Conservation (phyloP, 306 rosid species). For the Vigna mungo region DNA sequence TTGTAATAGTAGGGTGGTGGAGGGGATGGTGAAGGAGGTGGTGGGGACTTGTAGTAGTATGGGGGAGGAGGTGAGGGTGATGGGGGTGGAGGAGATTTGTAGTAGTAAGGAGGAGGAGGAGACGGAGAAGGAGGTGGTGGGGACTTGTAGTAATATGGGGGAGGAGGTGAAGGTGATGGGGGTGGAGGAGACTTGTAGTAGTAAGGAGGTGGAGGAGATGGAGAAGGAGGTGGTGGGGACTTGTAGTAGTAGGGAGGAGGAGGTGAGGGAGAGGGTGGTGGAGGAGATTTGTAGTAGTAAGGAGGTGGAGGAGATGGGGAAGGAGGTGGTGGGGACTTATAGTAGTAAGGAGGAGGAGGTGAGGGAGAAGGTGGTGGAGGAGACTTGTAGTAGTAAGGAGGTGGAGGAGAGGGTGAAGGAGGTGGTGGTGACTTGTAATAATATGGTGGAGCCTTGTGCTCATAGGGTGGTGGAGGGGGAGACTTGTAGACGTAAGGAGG, state of each 20-base stretch:
- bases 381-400: conserved; percentile 46
- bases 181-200: conserved; percentile 43
- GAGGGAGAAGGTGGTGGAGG: conserved; percentile 69
- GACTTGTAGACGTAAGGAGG: conserved; percentile 44
- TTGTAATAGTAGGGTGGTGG: conserved; percentile 43
- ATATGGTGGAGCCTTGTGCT: conserved; percentile 53
- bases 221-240: conserved; percentile 55
- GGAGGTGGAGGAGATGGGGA: conserved; percentile 42
- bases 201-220: conserved; percentile 46
- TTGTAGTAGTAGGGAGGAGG: conserved; percentile 40
- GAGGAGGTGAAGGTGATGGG: conserved; percentile 39
- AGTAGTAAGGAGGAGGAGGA: conserved; percentile 45
- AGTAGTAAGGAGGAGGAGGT: conserved; percentile 35
- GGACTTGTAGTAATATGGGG: conserved; percentile 47
- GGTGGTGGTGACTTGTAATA: conserved; percentile 54
- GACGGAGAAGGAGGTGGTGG: conserved; percentile 65
- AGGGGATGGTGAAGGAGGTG: conserved; percentile 51
- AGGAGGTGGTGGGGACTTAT: conserved; percentile 72
- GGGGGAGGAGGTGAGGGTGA: conserved; percentile 33
- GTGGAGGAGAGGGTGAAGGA: conserved; percentile 46
- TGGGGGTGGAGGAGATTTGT: conserved; percentile 73
- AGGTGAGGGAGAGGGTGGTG: conserved; percentile 56
- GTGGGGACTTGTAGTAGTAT: conserved; percentile 49
- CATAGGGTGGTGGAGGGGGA: conserved; percentile 32
- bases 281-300: conserved; percentile 59